Conservation (phyloP, 208 protist species). For the Leishmania major region DNA sequence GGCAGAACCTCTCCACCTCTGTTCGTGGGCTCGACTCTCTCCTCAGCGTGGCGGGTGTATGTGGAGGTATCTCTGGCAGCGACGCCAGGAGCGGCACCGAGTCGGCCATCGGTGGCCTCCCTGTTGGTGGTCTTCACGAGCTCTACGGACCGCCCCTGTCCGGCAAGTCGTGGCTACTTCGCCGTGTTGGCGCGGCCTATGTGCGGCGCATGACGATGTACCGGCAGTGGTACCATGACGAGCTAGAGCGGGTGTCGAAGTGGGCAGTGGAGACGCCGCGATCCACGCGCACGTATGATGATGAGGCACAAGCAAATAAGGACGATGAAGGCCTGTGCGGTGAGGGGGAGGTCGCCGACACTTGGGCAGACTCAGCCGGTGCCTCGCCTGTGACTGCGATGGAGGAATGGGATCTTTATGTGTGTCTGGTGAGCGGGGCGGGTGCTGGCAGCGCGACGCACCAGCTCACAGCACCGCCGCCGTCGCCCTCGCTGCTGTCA, state of each 20-base stretch:
- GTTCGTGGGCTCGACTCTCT: slow-evolving; percentile 14
- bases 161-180: slow-evolving; percentile 42
- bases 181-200: slow-evolving; percentile 15
- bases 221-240: slow-evolving; percentile 27
- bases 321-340: not conserved
- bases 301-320: not conserved
- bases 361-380: not conserved
- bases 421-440: slow-evolving; percentile 20
- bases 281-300: too few relatives aligned
- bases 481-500: not conserved
- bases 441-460: not conserved
- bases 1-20: slow-evolving; percentile 23
- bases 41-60: slow-evolving; percentile 17
- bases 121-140: slow-evolving; percentile 35
- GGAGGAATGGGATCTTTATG: slow-evolving; percentile 32
- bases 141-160: slow-evolving; percentile 44
- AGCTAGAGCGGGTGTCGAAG: slow-evolving; percentile 3
- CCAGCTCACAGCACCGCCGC: not conserved
- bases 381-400: not conserved
- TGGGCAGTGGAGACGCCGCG: not conserved
- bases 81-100: not conserved
- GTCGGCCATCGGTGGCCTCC: slow-evolving; percentile 22
- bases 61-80: not conserved
- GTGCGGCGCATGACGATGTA: slow-evolving; percentile 34
- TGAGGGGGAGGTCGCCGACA: not conserved